Conservation (phyloP, 169 alveolate species). For the Blepharisma undulans region DNA sequence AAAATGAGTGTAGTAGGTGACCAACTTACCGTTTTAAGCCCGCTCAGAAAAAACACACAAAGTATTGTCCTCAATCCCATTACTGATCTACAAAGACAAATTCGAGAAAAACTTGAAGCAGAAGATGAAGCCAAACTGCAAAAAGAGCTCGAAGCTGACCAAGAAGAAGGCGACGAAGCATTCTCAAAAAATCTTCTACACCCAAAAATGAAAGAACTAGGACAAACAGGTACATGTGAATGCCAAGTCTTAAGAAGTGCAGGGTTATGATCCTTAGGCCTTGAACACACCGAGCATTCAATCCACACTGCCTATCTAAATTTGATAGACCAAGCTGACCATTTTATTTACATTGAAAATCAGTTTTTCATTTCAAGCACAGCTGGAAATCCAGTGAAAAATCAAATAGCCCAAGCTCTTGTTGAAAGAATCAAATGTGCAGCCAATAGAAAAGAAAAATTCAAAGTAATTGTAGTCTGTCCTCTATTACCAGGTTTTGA, state of each 20-base stretch:
- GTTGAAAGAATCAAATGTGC: constrained; percentile 33
- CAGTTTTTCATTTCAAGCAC: constrained; percentile 48
- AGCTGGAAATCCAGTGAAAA: constrained; percentile 43
- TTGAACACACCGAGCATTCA: constrained; percentile 70
- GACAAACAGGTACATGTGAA: constrained; percentile 24
- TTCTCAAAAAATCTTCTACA: not conserved
- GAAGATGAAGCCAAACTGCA: constrained; percentile 4
- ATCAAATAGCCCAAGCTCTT: constrained; percentile 42
- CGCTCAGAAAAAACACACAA: too few relatives aligned
- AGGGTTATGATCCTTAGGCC: constrained; percentile 80
- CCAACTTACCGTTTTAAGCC: too few relatives aligned
- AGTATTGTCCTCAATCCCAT: not conserved
- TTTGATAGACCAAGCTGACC: constrained; percentile 55
- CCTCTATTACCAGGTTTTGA: constrained; percentile 37
- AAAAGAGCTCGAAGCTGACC: not conserved
- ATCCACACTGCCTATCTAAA: constrained; percentile 75
- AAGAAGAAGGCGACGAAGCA: constrained; percentile 10
- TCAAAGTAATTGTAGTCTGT: constrained; percentile 25
- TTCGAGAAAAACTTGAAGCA: constrained; percentile 7
- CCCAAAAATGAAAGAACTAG: not conserved
- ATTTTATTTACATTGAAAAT: constrained; percentile 54
- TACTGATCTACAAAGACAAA: not conserved
- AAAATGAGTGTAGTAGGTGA: too few relatives aligned
- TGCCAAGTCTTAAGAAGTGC: constrained; percentile 73
- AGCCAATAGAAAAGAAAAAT: not conserved